These are phyloP conservation scores for Phytopythium mirpurense DNA, from an alignment of 352 stramenopile species.

Conservation along the genomic window DNA sequence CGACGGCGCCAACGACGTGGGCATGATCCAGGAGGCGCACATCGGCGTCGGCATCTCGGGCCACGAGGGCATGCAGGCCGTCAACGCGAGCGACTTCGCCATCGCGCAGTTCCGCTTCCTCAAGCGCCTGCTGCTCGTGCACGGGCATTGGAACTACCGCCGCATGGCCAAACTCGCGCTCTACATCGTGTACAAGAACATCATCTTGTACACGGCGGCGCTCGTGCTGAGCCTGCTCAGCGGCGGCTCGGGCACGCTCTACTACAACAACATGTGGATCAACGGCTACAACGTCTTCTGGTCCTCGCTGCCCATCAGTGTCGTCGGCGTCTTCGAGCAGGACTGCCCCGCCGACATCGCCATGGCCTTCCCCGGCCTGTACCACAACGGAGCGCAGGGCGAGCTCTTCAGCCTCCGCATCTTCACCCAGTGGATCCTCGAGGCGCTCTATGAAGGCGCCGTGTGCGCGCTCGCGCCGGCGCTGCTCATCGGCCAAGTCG, in stretches of 20 bases:
- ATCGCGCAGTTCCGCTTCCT: slow-evolving; percentile 98
- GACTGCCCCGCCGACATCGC: slow-evolving; percentile 67
- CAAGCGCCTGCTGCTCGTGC: slow-evolving; percentile 94
- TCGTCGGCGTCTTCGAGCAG: slow-evolving; percentile 80
- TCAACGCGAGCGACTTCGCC: slow-evolving; percentile 97
- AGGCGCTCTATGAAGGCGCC: slow-evolving; percentile 71
- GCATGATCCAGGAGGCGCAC: slow-evolving; percentile 99
- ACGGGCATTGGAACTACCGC: slow-evolving; percentile 98
- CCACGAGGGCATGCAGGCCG: slow-evolving; percentile 98
- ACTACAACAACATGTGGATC: slow-evolving; percentile 89
- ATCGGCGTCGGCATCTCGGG: slow-evolving; percentile 98
- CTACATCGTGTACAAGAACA: slow-evolving; percentile 99
- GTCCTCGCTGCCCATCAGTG: slow-evolving; percentile 89
- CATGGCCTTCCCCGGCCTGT: slow-evolving; percentile 75
- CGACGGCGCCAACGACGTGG: slow-evolving; percentile 99
- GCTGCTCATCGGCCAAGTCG: slow-evolving; percentile 48
- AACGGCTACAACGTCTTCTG: slow-evolving; percentile 97
- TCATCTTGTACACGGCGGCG: slow-evolving; percentile 78
- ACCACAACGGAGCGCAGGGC: slow-evolving; percentile 70
- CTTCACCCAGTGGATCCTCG: slow-evolving; percentile 74
- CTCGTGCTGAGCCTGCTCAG: slow-evolving; percentile 88
- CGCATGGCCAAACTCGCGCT: slow-evolving; percentile 94
- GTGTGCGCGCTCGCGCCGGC: slow-evolving; percentile 68
- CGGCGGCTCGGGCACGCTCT: slow-evolving; percentile 72
- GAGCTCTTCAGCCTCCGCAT: slow-evolving; percentile 81